Evolutionary conservation across 108 stramenopile genomes (phyloP), one percentile per base, ranked within the genome.

Genomic region (Mediolabrus comicus): DNA sequence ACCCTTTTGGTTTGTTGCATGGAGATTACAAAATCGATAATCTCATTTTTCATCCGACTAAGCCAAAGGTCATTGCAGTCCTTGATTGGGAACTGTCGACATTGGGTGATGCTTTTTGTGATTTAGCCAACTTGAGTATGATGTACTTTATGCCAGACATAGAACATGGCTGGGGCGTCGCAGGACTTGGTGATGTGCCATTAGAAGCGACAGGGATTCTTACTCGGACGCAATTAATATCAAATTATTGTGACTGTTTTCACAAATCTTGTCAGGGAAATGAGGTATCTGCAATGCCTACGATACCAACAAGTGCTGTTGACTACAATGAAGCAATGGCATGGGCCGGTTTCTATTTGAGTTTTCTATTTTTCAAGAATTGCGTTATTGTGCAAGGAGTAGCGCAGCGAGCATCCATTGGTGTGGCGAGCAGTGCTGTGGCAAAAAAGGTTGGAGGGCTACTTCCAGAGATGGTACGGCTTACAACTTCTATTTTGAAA

Each of bases 21-120:
- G 98, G 98, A 4, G 98, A 98, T 62, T 98, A 86, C 84, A 97
- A 97, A 55, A 83, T 98, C 49, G 98, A 98, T 80, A 98, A 98
- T 84, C 74, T 98, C 1, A 77, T 98, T 27, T 96, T 91, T 67
- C 95, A 97, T 82, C 93, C 94, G 0, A 84, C 87, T 1, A 87
- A 92, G 70, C 91, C 96, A 1, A 79, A 81, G 30, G 91, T 95
- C 12, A 81, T 98, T 65, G 98, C 96, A 3, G 91, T 99, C 4
- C 70, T 99, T 27, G 98, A 99, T 77, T 99, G 98, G 98, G 98
- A 99, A 67, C 81, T 99, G 24, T 83, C 79, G 49, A 98, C 97
- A 8, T 77, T 98, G 24, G 97, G 98, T 11, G 93, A 99, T 81
- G 77, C 89, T 0, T 80, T 87, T 19, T 94, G 95, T 34, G 98